Base-by-base conservation (phyloP, 2,329 filamentous ascomycete genomes). In the Colletotrichum navitas region DNA sequence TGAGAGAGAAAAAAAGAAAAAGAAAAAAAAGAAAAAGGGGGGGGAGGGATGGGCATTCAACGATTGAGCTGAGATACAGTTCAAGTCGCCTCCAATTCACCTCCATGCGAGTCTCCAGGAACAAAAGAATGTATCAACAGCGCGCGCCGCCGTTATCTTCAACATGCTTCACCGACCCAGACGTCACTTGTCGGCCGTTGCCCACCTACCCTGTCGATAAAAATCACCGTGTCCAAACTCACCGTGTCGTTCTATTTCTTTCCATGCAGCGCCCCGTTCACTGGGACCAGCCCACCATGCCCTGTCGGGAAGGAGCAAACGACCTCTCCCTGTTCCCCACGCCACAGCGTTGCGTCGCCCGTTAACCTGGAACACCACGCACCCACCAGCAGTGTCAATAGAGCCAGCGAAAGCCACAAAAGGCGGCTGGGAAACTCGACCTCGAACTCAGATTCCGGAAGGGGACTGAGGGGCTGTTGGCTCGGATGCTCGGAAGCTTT, bases 331-430 rank as follows among this genome's bases (percentile, higher is more conserved):
- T 56, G 56, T 24, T 34, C 34, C n/a, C 59, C 59, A 63, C 47
- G 56, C 66, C 66, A 69, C 70, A 60, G 41, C 66, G 59, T 72
- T 72, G 69, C 70, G 55, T 66, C 66, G 60, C 47, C 70, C 68
- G 39, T 51, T 52, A 54, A 54, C 59, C 52, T 71, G 68, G 58
- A 71, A 68, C 52, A 49, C 3, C 2, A 21, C 51, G 3, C 55
- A 24, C 41, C 63, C 32, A 26, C 45, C 26, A 34, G 41, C 45
- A 47, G 60, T 43, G 12, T 11, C 39, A 36, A 41, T 18, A 41
- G 18, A 26, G 11, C 18, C 16, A n/a, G 39, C 32, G 16, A 59
- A n/a, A 47, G 43, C 41, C 34, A 62, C 64, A 11, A 39, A 18
- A 41, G 21, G 41, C 56, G 32, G 41, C 56, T 58, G 49, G 55